Evolutionary conservation across 2,329 filamentous ascomycete species (phyloP).

Genomic region (Paraphaeosphaeria sporulosa): DNA sequence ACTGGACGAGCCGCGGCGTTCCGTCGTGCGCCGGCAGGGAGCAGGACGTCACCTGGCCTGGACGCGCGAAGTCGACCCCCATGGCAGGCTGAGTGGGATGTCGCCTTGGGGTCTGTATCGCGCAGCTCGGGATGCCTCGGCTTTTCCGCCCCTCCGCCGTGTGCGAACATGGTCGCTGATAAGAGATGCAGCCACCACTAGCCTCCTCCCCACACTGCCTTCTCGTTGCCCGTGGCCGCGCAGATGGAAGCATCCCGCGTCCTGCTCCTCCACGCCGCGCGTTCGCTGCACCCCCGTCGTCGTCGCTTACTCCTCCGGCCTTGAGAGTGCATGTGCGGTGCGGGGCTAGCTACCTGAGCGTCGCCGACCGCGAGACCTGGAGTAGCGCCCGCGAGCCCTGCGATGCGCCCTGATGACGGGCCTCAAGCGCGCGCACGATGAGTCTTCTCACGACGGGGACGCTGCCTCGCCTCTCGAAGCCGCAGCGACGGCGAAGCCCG

Average conservation of each 20-base stretch:
- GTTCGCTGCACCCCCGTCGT: constrained; percentile 10
- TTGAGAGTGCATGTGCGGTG: constrained; percentile 9
- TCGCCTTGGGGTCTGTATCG: not conserved
- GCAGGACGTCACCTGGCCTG: no score
- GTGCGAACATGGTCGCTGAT: constrained; percentile 1
- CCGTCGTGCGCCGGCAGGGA: no score
- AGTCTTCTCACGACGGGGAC: constrained; percentile 45
- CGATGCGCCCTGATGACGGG: constrained; percentile 51
- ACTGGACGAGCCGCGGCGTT: no score
- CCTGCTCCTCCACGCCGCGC: constrained; percentile 16
- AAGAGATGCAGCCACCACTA: constrained; percentile 11
- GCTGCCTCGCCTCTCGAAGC: constrained; percentile 36
- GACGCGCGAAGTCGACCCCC: not conserved
- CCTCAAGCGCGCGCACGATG: constrained; percentile 50
- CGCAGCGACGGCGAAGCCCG: constrained; percentile 34
- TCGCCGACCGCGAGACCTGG: constrained; percentile 14
- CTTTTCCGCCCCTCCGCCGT: not conserved
- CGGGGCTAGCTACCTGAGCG: constrained; percentile 29
- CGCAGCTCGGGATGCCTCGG: not conserved
- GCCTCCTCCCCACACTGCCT: constrained; percentile 9
- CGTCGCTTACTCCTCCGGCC: constrained; percentile 23
- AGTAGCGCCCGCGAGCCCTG: constrained; percentile 20
- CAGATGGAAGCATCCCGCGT: constrained; percentile 25
- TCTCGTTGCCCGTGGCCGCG: constrained; percentile 24
- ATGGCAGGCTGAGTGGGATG: not conserved